Evolutionary conservation across 2,329 filamentous ascomycete species (phyloP), one percentile per base, ranked within the genome.

Genomic region (Bipolaris cookei): DNA sequence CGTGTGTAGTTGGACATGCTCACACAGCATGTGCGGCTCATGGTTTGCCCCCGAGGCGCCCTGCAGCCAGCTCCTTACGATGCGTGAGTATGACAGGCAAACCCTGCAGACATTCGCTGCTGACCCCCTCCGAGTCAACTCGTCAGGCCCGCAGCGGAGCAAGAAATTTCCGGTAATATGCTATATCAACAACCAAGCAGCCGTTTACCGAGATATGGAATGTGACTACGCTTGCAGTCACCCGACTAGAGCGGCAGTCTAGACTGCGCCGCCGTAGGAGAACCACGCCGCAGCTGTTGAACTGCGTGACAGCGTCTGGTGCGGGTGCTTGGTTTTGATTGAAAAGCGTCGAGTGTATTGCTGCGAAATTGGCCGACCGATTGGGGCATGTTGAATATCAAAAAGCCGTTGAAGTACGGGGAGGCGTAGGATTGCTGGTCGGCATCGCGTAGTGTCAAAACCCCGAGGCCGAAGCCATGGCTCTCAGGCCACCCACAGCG

Each of bases 131-230:
- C 49, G 23, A 60, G 34, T 53, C 30, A 25, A 34, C 42, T 53
- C n/a, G 23, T 56, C 54, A 58, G 60, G 55, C 56, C 59, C 61
- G 53, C 59, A 35, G 59, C 69, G 69, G 69, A 72, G 61, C 57
- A 51, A 67, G 54, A 69, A 70, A 69, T 68, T 69, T 72, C 68
- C 58, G 54, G 55, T 63, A 52, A 61, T 56, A 45, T 63, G 56
- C 62, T 47, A 44, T 60, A 50, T 57, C 43, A 50, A 55, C 46
- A 52, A 51, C 55, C 16, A 44, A 48, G 45, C 52, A 51, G 56
- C 59, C 53, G 54, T 61, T 64, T 58, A 48, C 59, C 59, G 56
- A 64, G 53, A 59, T 58, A 51, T 39, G 53, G 39, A 58, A 43
- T 57, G 56, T 55, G 55, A 61, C 56, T 48, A 56, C 50, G 58